Evolutionary conservation across 2,329 filamentous ascomycete genomes (phyloP).

Genomic region (Beauveria scarabaeidicola): DNA sequence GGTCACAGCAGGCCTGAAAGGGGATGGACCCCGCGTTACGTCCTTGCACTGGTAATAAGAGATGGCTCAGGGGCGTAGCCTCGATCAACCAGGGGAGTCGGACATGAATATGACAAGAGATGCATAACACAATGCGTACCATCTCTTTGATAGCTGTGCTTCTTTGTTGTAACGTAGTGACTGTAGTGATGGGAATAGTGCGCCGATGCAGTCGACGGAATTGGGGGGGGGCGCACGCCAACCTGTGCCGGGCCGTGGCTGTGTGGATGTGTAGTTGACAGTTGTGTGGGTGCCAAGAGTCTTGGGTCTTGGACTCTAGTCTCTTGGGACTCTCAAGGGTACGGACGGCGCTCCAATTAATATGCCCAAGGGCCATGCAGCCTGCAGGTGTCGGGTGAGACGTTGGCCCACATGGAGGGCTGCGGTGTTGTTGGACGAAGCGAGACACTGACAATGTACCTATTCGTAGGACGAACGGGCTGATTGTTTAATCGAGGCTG

Average conservation of each 20-base stretch:
- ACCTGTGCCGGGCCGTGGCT: neutral
- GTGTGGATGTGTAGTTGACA: too few species aligned
- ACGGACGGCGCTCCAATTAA: neutral
- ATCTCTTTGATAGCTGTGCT: neutral
- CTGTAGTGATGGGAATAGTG: neutral
- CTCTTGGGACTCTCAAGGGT: neutral
- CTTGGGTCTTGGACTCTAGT: too few species aligned
- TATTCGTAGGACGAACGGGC: neutral
- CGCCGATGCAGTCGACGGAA: neutral
- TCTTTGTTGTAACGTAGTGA: too few species aligned
- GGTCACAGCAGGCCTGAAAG: too few species aligned
- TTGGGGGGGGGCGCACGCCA: neutral
- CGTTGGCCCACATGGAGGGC: neutral
- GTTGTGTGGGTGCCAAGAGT: neutral
- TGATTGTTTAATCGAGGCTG: too few species aligned
- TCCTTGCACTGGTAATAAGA: too few species aligned
- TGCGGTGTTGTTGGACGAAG: neutral
- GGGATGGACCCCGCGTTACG: too few species aligned
- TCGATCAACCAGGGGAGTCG: neutral
- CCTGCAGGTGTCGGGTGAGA: neutral
- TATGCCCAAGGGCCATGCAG: neutral
- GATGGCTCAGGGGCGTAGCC: too few species aligned
- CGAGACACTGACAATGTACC: neutral
- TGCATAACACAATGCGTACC: neutral
- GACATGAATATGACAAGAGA: neutral